Evolutionary conservation across 2,329 filamentous ascomycete species (phyloP), one percentile per base, ranked within the genome.

Genomic region (Cyclaneusma minus): DNA sequence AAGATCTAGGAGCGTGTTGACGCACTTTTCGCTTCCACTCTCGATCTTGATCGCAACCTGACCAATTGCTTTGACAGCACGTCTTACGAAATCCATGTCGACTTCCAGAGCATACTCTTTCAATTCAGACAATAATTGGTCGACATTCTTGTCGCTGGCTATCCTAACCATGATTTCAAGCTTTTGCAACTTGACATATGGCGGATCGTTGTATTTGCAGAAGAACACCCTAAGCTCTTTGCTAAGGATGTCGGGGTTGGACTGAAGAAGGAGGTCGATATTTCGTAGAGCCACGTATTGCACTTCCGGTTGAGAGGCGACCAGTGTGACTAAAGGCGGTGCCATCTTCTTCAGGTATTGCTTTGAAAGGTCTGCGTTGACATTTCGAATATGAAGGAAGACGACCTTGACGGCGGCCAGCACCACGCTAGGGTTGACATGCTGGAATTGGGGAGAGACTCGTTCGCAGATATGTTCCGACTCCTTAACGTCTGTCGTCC

Each of bases 41-140:
- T 95, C 89, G 38, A 98, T 93, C 64, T 98, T 98, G 59, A 98
- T 95, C 15, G 89, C 89, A 20, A 92, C 87, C 52, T 98, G 89
- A 2, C 89, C 89, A 41, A 98, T 98, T 13, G 89, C 89, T 51
- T 84, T 89, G 42, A 98, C 81, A 6, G 89, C 83, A 43, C 89
- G 73, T 41, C 84, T 74, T 29, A 94, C 87, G 49, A 95, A 95
- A 51, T 98, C 89, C 85, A 98, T 95, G 44, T 98, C 89, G 17
- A 98, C 87, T 59, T 98, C 89, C 40, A 95, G 62, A 6, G 89
- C 89, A 43, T 98, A 98, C 51, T 98, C 89, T 53, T 93, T 95
- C 46, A 98, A 52, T 51, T 98, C 89, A 7, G 85, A 80, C 10
- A 98, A 61, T 14, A 98, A 63, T 48, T 95, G 89, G 46, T 98